A percentile compares a stretch with the other conserved stretches of the same genome.
These are phyloP conservation scores for Ormosia emarginata DNA, from an alignment of 306 rosid genomes.

Conservation along the genomic window DNA sequence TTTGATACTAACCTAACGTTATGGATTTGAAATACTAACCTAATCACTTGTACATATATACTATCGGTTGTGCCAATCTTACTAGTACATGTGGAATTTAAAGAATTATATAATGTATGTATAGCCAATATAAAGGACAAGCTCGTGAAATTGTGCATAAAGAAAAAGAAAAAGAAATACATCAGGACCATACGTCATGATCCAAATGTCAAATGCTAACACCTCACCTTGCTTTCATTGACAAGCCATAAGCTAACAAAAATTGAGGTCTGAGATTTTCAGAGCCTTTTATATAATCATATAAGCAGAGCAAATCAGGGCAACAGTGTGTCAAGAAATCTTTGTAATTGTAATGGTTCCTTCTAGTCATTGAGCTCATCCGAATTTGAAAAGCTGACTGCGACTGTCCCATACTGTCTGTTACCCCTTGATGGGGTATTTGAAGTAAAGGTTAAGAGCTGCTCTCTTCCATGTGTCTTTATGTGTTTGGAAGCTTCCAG, in stretches of 20 bases:
- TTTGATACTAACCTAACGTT: constrained; percentile 21
- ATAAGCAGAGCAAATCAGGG: constrained; percentile 22
- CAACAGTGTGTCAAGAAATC: constrained; percentile 51
- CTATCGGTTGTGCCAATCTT: constrained; percentile 4
- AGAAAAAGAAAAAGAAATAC: not conserved
- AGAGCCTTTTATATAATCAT: constrained; percentile 32
- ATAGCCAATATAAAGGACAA: constrained; percentile 29
- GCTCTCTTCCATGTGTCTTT: constrained; percentile 50
- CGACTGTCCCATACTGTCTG: constrained; percentile 47
- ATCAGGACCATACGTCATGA: constrained; percentile 32
- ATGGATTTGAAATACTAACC: constrained; percentile 31
- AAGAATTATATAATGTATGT: not conserved
- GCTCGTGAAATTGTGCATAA: not conserved
- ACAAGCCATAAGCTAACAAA: constrained; percentile 32
- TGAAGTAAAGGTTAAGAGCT: constrained; percentile 39
- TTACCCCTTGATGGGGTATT: constrained; percentile 60
- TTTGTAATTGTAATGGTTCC: constrained; percentile 39
- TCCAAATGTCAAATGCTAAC: constrained; percentile 37
- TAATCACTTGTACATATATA: constrained; percentile 21
- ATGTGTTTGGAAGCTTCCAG: constrained; percentile 65
- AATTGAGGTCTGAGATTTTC: constrained; percentile 36
- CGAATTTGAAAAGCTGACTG: constrained; percentile 50
- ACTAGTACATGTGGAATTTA: constrained; percentile 12
- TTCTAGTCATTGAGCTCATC: constrained; percentile 46
- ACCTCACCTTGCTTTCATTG: constrained; percentile 13